Conservation (phyloP, 2,329 filamentous ascomycete species). For the Xenoacremonium recifei region DNA sequence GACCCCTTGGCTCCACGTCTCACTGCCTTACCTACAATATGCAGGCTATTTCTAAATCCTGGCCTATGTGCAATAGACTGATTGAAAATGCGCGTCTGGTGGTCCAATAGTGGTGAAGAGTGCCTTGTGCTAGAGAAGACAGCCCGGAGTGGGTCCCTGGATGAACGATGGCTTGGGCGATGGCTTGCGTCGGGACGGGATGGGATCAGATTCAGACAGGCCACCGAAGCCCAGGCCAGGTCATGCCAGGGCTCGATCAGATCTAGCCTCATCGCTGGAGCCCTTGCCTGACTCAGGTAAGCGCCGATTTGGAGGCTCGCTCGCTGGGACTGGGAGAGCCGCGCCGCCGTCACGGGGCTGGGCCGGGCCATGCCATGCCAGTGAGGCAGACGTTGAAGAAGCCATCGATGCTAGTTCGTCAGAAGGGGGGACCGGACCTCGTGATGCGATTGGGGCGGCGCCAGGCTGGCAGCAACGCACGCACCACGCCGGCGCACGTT, state of each 20-base stretch:
- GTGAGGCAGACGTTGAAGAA: not conserved
- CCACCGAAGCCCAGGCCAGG: not conserved
- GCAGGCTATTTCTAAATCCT: too few relatives aligned
- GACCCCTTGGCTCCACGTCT: slow-evolving; percentile 20
- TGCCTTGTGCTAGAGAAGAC: slow-evolving; percentile 20
- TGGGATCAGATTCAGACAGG: too few relatives aligned
- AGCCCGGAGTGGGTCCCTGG: slow-evolving; percentile 11
- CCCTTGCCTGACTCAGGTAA: slow-evolving; percentile 14
- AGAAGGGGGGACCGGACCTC: too few relatives aligned
- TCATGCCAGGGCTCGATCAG: slow-evolving; percentile 16
- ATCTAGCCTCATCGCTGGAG: slow-evolving; percentile 21
- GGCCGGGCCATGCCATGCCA: not conserved
- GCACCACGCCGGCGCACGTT: too few relatives aligned
- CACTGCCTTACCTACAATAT: too few relatives aligned
- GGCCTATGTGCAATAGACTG: slow-evolving; percentile 28
- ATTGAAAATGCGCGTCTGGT: slow-evolving; percentile 23
- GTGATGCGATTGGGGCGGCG: too few relatives aligned
- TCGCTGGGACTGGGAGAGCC: too few relatives aligned
- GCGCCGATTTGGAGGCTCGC: slow-evolving; percentile 23
- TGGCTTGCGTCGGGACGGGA: slow-evolving; percentile 18
- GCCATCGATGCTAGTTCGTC: not conserved
- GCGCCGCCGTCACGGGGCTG: slow-evolving; percentile 2
- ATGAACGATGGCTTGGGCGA: slow-evolving; percentile 11
- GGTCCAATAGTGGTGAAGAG: slow-evolving; percentile 25
- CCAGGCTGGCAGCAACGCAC: too few relatives aligned